Base-by-base conservation (phyloP, 129 eudicot genomes). In the Oenanthe sinensis region DNA sequence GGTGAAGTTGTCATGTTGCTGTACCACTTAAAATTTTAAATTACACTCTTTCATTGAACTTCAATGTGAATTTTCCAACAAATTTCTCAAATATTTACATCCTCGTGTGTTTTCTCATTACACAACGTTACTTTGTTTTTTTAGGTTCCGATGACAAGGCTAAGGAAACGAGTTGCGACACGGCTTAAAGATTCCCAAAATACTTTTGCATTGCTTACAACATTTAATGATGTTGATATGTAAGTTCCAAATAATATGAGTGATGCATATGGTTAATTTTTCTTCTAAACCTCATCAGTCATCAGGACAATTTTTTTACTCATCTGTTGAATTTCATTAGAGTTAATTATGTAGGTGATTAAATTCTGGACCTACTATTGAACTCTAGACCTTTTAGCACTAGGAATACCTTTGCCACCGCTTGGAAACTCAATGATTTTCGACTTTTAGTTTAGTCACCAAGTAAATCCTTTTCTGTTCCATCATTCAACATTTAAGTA, bases 131-230 rank as follows among this genome's bases (percentile, higher is more conserved):
- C 7, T 73, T 30, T n/a, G n/a, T 52, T 42, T 6, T 16, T 71
- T 58, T 76, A 88, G 92, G 92, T 88, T 83, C 92, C 92, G 16
- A 88, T 88, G 92, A 88, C 92, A 58, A 86, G 92, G 76, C 90
- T 88, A 44, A 78, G 92, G 75, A 88, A 88, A 81, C 85, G 92
- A 67, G 92, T 88, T 80, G 92, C 92, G 46, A 84, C 90, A 30
- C 88, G 92, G 71, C 80, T 88, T 84, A 88, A 88, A 79, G 92
- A 88, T 79, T 86, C 92, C 76, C 92, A 88, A 77, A 88, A 88
- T 63, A 88, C 92, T 37, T 88, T 88, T 86, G 92, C 92, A n/a
- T 62, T 88, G 82, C 79, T 88, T 69, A 88, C 92, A 65, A 88
- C 92, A 8, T 88, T 88, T 76, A 88, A 88, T 71, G 92, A 88